Conservation (phyloP, 306 rosid species). For the Ochetophila trinervis region DNA sequence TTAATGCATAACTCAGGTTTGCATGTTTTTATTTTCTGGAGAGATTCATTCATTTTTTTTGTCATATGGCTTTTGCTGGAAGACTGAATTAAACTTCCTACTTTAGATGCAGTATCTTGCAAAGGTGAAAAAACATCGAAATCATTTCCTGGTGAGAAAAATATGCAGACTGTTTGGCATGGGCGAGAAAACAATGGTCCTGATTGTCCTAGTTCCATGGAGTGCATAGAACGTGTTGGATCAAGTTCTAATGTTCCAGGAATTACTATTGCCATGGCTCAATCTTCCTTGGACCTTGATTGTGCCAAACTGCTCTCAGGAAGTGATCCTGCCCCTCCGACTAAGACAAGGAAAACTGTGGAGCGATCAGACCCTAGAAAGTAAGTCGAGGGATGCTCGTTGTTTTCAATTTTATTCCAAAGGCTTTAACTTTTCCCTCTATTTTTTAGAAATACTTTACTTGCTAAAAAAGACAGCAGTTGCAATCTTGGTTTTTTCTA, state of each 20-base stretch:
- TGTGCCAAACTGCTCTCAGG: slow-evolving; percentile 51
- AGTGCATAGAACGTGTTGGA: slow-evolving; percentile 61
- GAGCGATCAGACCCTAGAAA: slow-evolving; percentile 80
- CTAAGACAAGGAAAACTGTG: slow-evolving; percentile 61
- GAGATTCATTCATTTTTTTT: not conserved
- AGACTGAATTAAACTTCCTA: slow-evolving; percentile 31
- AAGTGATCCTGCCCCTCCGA: slow-evolving; percentile 61
- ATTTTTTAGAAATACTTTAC: not conserved
- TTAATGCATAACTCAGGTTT: not conserved
- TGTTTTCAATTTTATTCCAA: slow-evolving; percentile 10
- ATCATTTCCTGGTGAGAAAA: slow-evolving; percentile 42
- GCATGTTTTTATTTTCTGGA: not conserved
- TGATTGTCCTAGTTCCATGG: slow-evolving; percentile 46
- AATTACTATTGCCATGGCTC: slow-evolving; percentile 67
- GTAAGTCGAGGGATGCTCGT: slow-evolving; percentile 43
- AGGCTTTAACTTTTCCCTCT: not conserved
- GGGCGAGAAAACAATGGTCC: slow-evolving; percentile 44
- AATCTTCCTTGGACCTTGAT: slow-evolving; percentile 69
- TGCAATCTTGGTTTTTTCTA: not conserved
- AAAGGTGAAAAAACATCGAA: slow-evolving; percentile 52
- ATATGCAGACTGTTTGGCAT: slow-evolving; percentile 47
- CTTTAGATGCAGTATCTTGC: slow-evolving; percentile 49
- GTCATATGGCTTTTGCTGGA: slow-evolving; percentile 13
- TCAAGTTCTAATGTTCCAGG: slow-evolving; percentile 75
- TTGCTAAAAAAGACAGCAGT: not conserved